phyloP scores from a whole-genome alignment of 495 filamentous ascomycete genomes.

The Chaetomium cochliodes region DNA sequence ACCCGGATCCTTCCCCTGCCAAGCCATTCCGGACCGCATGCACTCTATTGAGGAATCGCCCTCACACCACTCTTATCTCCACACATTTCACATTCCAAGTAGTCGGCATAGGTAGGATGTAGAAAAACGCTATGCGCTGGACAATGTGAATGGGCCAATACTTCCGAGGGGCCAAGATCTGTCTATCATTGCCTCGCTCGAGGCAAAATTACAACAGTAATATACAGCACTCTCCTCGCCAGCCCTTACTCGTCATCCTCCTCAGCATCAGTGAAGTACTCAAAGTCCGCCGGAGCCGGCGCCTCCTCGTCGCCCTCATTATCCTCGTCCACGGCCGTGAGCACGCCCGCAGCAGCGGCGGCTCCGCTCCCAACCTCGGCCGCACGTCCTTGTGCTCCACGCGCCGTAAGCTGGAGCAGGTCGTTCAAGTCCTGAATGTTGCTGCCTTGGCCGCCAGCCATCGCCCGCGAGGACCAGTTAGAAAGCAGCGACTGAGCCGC shows the following conservation, averaged over 20 bases:
- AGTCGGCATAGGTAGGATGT: no score
- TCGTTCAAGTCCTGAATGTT: slow-evolving; percentile 40
- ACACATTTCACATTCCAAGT: no score
- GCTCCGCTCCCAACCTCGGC: slow-evolving; percentile 49
- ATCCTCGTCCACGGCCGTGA: slow-evolving; percentile 85
- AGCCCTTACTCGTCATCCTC: slow-evolving; percentile 45
- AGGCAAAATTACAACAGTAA: slow-evolving; percentile 19
- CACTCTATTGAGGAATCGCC: no score
- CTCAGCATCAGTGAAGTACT: slow-evolving; percentile 77
- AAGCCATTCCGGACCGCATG: not conserved
- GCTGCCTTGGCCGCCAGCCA: not conserved
- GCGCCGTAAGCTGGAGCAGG: slow-evolving; percentile 29
- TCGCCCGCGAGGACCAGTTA: slow-evolving; percentile 17
- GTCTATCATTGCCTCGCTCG: slow-evolving; percentile 1
- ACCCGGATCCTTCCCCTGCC: not conserved
- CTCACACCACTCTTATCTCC: no score
- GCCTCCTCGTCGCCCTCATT: slow-evolving; percentile 82
- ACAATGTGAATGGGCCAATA: not conserved
- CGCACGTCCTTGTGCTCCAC: slow-evolving; percentile 23
- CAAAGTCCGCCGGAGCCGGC: slow-evolving; percentile 73
- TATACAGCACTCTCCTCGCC: slow-evolving; percentile 9
- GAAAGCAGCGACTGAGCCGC: slow-evolving; percentile 23
- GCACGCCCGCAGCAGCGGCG: slow-evolving; percentile 71
- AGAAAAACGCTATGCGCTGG: no score
- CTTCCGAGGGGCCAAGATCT: not conserved